Percentiles rank a stretch among this genome's conserved stretches.
These are phyloP conservation scores for Cladosporium oxysporum DNA, from an alignment of 2,329 filamentous ascomycete genomes.

Conservation along the genomic window DNA sequence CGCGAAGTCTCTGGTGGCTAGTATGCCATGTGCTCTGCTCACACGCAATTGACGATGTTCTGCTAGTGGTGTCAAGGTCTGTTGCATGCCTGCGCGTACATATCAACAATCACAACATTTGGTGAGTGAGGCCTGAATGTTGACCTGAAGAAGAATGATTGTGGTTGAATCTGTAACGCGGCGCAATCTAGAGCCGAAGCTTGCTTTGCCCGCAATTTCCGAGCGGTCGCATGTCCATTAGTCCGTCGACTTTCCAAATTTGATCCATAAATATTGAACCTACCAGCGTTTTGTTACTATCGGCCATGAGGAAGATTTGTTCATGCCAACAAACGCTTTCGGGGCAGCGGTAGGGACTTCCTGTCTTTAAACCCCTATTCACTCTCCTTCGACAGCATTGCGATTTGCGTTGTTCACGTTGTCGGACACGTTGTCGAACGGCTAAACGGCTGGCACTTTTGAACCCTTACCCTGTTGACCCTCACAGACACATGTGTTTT, in stretches of 20 bases:
- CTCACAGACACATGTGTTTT: not conserved
- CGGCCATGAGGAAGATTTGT: not conserved
- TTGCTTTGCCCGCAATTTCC: not conserved
- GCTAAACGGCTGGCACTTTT: not conserved
- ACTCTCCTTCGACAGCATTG: not conserved
- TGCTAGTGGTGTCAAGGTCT: not conserved
- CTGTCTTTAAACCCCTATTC: not conserved
- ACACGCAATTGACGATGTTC: not conserved
- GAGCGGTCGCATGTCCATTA: not conserved
- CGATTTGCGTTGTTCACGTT: not conserved
- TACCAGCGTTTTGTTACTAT: not conserved
- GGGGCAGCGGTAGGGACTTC: not conserved
- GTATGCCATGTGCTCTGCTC: not conserved
- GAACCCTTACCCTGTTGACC: not conserved
- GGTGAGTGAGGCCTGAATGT: not conserved
- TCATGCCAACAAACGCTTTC: not conserved
- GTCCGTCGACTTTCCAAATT: not conserved
- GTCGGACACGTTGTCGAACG: not conserved
- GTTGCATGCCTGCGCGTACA: not conserved
- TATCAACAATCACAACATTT: not conserved
- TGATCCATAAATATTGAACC: not conserved
- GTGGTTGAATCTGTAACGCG: not conserved
- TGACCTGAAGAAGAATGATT: not conserved
- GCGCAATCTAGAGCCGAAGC: not conserved
- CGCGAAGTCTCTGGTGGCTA: not conserved